These are phyloP conservation scores for Chlamydomonas sp. DNA, from an alignment of 139 green algal genomes.

Conservation along the genomic window DNA sequence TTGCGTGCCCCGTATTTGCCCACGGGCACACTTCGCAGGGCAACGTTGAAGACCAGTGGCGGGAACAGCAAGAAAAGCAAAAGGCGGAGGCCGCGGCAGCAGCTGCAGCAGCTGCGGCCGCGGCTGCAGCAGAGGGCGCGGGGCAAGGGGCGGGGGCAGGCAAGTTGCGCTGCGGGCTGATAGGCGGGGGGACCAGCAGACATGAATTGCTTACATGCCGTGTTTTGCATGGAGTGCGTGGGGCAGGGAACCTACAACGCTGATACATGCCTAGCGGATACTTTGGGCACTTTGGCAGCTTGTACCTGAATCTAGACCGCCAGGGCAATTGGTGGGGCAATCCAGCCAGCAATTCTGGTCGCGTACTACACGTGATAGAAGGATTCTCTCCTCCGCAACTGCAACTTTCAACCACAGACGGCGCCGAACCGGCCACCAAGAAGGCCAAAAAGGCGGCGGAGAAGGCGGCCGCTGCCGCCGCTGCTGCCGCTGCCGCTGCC, in stretches of 20 bases:
- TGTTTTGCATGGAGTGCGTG: too few species aligned
- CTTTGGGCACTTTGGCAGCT: too few species aligned
- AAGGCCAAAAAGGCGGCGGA: conserved; percentile 49
- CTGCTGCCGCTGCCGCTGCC: conserved; percentile 2
- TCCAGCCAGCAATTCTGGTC: too few species aligned
- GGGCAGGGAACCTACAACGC: too few species aligned
- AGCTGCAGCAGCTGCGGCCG: background rate
- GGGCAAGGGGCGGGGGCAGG: conserved; percentile 11
- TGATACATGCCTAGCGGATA: too few species aligned
- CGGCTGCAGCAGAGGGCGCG: background rate
- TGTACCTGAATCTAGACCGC: too few species aligned
- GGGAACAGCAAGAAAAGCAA: conserved; percentile 47
- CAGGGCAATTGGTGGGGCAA: too few species aligned
- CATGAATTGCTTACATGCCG: too few species aligned
- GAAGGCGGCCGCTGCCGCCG: conserved; percentile 25
- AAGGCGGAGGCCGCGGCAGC: conserved; percentile 19
- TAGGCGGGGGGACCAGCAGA: background rate
- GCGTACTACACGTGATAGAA: background rate
- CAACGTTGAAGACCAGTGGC: conserved; percentile 67
- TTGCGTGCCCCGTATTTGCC: background rate
- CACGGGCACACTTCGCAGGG: conserved; percentile 41
- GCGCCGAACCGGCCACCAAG: conserved; percentile 29
- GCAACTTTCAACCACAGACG: background rate
- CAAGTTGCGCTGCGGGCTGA: background rate
- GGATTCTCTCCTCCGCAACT: background rate